Base-by-base conservation (phyloP, 106 monocot species). In the Dendrobium huoshanense region DNA sequence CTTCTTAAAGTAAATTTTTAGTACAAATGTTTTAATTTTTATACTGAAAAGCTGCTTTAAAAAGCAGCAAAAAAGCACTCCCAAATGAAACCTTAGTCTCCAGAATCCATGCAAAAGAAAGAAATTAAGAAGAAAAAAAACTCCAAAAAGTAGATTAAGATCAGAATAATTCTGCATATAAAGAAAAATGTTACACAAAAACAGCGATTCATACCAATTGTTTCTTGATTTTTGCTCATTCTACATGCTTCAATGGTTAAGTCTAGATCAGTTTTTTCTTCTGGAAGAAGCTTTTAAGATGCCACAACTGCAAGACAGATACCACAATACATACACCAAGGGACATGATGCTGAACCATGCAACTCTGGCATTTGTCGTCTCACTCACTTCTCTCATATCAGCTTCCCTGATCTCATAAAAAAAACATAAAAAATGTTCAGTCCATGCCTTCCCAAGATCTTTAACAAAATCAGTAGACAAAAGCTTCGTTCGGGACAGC, bases 361-460 rank as follows among this genome's bases (percentile, higher is more conserved):
- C 93, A 78, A 96, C 91, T 82, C 96, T 87, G 0, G 81, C 43
- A 70, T 96, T 96, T 1, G 96, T 96, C 77, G 4, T 90, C 86
- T 96, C 96, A 19, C 91, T 96, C 17, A 93, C 87, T 79, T 59
- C 74, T 78, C 96, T 90, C 96, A 96, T 93, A 58, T 96, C 90
- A 49, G 89, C 87, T 81, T 96, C 96, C 84, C 96, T 96, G 87
- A 22, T 72, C 17, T 64, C 17, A 37, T 37, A 13, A 77, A 9
- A 42, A 75, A 22, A 58, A 22, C 7, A 41, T 0, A 4, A 19
- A 18, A 1, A 86, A 40, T 33, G 31, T 45, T 41, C 76, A 47
- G 7, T 75, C 74, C 7, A 74, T 16, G 10, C 33, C 9, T 37
- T 9, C 17, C 17, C 7, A 33, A 18, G 15, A 72, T 37, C 7